Evolutionary conservation across 495 filamentous ascomycete genomes (phyloP).

Genomic region (Hypoxylon intermedium): DNA sequence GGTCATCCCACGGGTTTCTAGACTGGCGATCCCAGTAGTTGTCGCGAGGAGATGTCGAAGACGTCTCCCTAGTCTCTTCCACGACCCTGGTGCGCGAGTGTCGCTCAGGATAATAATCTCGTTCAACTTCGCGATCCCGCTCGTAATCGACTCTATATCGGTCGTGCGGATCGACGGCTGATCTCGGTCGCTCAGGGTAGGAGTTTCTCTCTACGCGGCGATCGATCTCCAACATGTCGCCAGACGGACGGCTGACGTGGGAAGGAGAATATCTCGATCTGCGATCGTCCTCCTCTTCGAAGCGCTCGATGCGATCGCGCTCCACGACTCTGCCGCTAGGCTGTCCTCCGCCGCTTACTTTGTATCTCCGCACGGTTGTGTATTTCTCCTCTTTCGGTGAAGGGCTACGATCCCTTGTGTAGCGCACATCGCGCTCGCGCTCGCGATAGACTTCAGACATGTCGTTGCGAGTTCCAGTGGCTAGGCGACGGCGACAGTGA

Average conservation of each 20-base stretch:
- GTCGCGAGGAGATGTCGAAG: slow-evolving; percentile 43
- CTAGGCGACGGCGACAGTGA: slow-evolving; percentile 30
- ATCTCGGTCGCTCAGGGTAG: slow-evolving; percentile 55
- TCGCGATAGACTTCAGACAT: slow-evolving; percentile 60
- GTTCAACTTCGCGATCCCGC: slow-evolving; percentile 62
- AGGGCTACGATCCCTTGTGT: slow-evolving; percentile 53
- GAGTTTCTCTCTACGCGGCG: slow-evolving; percentile 53
- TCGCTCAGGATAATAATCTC: slow-evolving; percentile 45
- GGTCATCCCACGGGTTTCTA: slow-evolving; percentile 47
- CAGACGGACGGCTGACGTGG: slow-evolving; percentile 41
- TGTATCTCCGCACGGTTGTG: slow-evolving; percentile 64
- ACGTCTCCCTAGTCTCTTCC: slow-evolving; percentile 49
- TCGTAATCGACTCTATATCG: slow-evolving; percentile 61
- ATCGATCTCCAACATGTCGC: slow-evolving; percentile 56
- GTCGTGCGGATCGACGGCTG: slow-evolving; percentile 57
- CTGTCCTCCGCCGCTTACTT: slow-evolving; percentile 46
- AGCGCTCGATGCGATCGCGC: slow-evolving; percentile 50
- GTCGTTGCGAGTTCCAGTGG: slow-evolving; percentile 22
- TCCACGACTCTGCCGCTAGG: slow-evolving; percentile 47
- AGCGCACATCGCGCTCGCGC: slow-evolving; percentile 52
- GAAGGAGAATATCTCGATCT: slow-evolving; percentile 52
- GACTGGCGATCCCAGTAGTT: slow-evolving; percentile 52
- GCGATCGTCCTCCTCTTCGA: slow-evolving; percentile 60
- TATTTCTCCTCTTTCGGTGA: slow-evolving; percentile 58
- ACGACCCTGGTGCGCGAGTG: slow-evolving; percentile 43